A percentile compares a stretch with the other conserved stretches of the same genome.
phyloP scores from a whole-genome alignment of 805 yeast genomes.

The Priceomyces carsonii region DNA sequence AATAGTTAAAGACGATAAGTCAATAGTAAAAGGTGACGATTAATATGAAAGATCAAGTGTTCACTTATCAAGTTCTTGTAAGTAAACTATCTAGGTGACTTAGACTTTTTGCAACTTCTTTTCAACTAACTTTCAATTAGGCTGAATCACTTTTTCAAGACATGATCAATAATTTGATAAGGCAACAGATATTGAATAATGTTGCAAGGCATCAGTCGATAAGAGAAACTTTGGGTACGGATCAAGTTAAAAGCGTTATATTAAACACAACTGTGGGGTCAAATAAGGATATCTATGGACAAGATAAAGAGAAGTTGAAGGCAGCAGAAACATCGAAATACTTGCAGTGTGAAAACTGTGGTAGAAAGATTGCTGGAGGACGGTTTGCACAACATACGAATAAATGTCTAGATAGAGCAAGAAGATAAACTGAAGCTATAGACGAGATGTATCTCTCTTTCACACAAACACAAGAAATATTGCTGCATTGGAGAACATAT shows the following conservation, averaged over 20 bases:
- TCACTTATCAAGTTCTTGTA: slow-evolving; percentile 23
- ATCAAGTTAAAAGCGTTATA: slow-evolving; percentile 14
- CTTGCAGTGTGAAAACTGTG: slow-evolving; percentile 79
- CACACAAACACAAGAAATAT: too few relatives aligned
- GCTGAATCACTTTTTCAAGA: slow-evolving; percentile 40
- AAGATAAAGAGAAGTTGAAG: slow-evolving; percentile 46
- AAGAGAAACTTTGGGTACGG: slow-evolving; percentile 15
- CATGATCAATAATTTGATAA: slow-evolving; percentile 30
- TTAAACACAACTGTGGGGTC: slow-evolving; percentile 14
- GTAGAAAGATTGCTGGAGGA: slow-evolving; percentile 83
- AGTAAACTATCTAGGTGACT: slow-evolving; percentile 8
- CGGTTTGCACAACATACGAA: slow-evolving; percentile 93
- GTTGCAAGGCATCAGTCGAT: slow-evolving; percentile 23
- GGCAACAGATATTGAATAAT: slow-evolving; percentile 28
- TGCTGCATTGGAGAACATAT: too few relatives aligned
- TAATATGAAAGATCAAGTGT: slow-evolving; percentile 16
- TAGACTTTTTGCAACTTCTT: too few relatives aligned
- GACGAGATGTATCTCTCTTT: too few relatives aligned
- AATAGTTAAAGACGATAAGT: too few relatives aligned
- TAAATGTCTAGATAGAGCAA: slow-evolving; percentile 79
- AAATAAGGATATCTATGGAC: slow-evolving; percentile 50
- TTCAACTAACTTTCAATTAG: slow-evolving; percentile 25
- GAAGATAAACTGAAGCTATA: slow-evolving; percentile 15
- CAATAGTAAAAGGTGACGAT: too few relatives aligned
- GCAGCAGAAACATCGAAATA: slow-evolving; percentile 53